Evolutionary conservation across 805 yeast species (phyloP).

Genomic region (Spathaspora boniae): DNA sequence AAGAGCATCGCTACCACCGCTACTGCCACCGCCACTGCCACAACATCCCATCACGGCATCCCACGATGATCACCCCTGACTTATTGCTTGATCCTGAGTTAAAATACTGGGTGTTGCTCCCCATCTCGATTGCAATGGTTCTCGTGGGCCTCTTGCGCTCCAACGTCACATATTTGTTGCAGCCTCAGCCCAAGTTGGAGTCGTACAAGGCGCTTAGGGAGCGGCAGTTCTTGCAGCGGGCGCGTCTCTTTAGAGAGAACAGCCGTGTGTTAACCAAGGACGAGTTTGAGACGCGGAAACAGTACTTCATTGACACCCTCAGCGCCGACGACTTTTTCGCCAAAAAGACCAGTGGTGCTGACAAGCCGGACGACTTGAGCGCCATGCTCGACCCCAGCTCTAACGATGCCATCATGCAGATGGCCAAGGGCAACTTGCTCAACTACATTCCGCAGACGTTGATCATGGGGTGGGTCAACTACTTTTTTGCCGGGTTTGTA

Average conservation of each 20-base stretch:
- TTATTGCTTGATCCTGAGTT: slow-evolving; percentile 71
- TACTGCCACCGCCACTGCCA: neutral
- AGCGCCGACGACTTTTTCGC: slow-evolving; percentile 55
- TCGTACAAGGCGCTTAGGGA: slow-evolving; percentile 44
- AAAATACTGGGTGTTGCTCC: slow-evolving; percentile 86
- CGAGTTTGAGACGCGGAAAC: slow-evolving; percentile 54
- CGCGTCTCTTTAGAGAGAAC: slow-evolving; percentile 55
- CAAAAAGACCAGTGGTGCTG: slow-evolving; percentile 28
- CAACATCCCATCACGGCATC: too few species aligned
- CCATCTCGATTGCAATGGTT: slow-evolving; percentile 87
- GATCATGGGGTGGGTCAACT: slow-evolving; percentile 95
- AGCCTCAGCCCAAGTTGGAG: slow-evolving; percentile 54
- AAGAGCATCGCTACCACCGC: too few species aligned
- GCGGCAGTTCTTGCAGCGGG: slow-evolving; percentile 52
- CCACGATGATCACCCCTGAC: slow-evolving; percentile 19
- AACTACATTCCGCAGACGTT: slow-evolving; percentile 88
- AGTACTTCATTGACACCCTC: slow-evolving; percentile 45
- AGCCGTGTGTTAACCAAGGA: slow-evolving; percentile 45
- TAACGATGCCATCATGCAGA: slow-evolving; percentile 67
- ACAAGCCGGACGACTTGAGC: slow-evolving; percentile 34
- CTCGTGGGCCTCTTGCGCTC: slow-evolving; percentile 78
- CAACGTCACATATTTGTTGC: slow-evolving; percentile 58
- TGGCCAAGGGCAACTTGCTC: slow-evolving; percentile 79
- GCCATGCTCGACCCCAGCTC: slow-evolving; percentile 71
- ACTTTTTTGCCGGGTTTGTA: slow-evolving; percentile 87